phyloP scores from a whole-genome alignment of 306 rosid species.

The Vigna mungo region DNA sequence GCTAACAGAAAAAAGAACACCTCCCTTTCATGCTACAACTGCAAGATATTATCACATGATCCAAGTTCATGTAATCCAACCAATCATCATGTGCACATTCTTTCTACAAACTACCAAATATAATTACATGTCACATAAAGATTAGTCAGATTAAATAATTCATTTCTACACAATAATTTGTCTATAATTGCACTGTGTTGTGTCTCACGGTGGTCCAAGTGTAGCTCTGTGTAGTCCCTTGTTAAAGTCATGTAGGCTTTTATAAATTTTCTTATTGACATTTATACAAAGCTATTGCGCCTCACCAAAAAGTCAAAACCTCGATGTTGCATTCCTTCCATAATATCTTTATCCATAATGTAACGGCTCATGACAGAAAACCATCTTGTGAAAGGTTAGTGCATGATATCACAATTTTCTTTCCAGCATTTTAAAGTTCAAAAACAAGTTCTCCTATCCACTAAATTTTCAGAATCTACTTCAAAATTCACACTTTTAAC shows the following conservation, averaged over 20 bases:
- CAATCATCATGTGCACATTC: background rate
- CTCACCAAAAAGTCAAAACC: slow-evolving; percentile 27
- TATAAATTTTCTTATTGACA: background rate
- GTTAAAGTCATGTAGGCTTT: slow-evolving; percentile 9
- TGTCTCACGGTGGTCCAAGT: background rate
- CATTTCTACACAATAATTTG: background rate
- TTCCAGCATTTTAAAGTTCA: slow-evolving; percentile 51
- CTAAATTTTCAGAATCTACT: slow-evolving; percentile 54
- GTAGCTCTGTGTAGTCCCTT: background rate
- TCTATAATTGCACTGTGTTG: background rate
- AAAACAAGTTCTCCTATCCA: slow-evolving; percentile 37
- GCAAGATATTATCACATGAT: background rate
- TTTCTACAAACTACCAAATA: background rate
- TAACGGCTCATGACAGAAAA: background rate
- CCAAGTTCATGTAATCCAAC: background rate
- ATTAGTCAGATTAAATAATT: background rate
- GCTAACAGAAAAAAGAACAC: slow-evolving; percentile 2
- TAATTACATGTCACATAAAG: background rate
- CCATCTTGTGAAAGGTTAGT: background rate
- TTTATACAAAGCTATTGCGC: slow-evolving; percentile 16
- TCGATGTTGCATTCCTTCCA: slow-evolving; percentile 25
- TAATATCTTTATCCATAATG: background rate
- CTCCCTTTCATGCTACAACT: background rate
- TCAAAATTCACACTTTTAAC: slow-evolving; percentile 42
- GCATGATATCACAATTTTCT: slow-evolving; percentile 37